Base-by-base conservation (phyloP, 768 basidiomycete genomes). In the Trametopsis cervina region DNA sequence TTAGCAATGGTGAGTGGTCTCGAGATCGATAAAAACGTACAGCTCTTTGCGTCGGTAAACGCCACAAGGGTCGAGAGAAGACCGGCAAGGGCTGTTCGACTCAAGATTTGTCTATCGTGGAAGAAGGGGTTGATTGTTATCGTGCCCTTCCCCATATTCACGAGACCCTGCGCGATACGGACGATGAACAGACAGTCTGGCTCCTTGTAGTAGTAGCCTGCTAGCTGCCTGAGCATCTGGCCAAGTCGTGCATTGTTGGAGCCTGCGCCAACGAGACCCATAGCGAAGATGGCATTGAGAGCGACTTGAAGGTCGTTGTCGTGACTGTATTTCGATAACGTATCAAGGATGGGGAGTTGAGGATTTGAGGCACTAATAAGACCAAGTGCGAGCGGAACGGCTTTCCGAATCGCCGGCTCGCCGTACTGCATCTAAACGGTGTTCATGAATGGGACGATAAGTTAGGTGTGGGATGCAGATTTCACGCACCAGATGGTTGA, bases 131-230 rank as follows among this genome's bases (percentile, higher is more conserved):
- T 97, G 57, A 99, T 72, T 10, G 89, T 89, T 62, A 99, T 89
- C 12, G 94, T 97, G 27, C 96, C 96, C 69, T 99, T 99, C 65
- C 96, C 96, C 94, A 98, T 94, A 65, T 97, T 92, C n/a, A 97
- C 87, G 57, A 98, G 68, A 17, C 96, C 96, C 67, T 97, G 88
- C 2, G 95, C 90, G 50, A 99, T 81, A 46, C 96, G 83, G 17
- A 97, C 94, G 75, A 90, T 88, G 66, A 99, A 98, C 58, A 97
- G 66, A 62, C 91, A 95, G 60, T 99, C 93, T 0, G 94, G 82
- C 66, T 99, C 96, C 64, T 97, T 97, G 69, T 88, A 78, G 67
- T 99, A 99, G 71, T 98, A 99, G n/a, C 89, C 89, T 10, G 95
- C 93, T 3, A 99, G 76, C 62, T 94, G 92, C 36, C 96, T 77